phyloP scores from a whole-genome alignment of 805 yeast species.

The Candida wancherniae region DNA sequence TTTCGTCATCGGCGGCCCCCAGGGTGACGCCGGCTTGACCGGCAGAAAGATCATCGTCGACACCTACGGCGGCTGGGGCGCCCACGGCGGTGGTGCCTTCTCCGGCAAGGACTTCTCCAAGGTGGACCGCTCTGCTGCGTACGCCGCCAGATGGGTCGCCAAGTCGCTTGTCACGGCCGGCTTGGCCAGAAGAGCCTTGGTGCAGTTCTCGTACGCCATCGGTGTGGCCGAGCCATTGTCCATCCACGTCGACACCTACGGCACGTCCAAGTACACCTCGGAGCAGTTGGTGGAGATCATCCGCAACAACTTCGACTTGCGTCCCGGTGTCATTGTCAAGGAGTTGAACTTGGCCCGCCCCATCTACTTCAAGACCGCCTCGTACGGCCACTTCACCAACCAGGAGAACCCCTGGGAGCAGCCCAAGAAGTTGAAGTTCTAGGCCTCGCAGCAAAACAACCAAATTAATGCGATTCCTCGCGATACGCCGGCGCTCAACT shows the following conservation, averaged over 20 bases:
- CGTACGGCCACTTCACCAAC: conserved; percentile 99
- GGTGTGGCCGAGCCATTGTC: conserved; percentile 99
- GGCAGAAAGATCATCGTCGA: conserved; percentile 99
- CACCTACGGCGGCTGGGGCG: conserved; percentile 99
- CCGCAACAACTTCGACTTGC: conserved; percentile 91
- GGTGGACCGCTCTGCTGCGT: conserved; percentile 99
- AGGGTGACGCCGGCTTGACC: conserved; percentile 99
- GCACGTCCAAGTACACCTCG: conserved; percentile 88
- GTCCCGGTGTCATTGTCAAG: conserved; percentile 98
- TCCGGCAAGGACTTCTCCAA: conserved; percentile 99
- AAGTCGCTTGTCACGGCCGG: conserved; percentile 94
- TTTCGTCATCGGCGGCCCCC: conserved; percentile 99
- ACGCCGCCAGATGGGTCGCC: conserved; percentile 99
- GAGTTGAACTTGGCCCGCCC: conserved; percentile 98
- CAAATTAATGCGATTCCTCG: conserved; percentile 42
- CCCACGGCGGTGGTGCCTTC: conserved; percentile 99
- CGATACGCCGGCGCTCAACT: conserved; percentile 42
- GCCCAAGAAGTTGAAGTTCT: conserved; percentile 73
- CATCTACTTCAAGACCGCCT: conserved; percentile 97
- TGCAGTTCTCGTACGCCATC: conserved; percentile 98
- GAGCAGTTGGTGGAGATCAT: conserved; percentile 88
- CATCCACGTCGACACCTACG: conserved; percentile 95
- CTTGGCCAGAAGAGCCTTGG: conserved; percentile 94
- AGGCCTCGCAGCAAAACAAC: conserved; percentile 20
- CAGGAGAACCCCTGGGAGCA: conserved; percentile 98